Conservation (phyloP, 371 early-diverging fungal genomes). For the Blyttiomyces sp. region DNA sequence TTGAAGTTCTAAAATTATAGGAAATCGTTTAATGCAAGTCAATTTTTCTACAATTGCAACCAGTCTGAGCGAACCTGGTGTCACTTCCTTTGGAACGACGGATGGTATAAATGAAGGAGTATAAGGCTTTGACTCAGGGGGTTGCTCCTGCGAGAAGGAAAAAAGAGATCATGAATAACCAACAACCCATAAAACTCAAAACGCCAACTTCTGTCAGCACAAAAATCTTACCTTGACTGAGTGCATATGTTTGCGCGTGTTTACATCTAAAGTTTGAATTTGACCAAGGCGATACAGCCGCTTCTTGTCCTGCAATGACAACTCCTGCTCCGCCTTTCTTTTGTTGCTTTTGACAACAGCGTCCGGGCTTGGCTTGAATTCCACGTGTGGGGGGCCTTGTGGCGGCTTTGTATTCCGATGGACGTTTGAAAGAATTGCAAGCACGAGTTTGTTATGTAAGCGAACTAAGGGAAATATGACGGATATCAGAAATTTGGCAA, state of each 20-base stretch:
- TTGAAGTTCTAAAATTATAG: conserved; percentile 7
- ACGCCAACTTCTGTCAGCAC: not conserved
- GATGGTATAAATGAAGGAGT: not conserved
- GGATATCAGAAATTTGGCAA: not conserved
- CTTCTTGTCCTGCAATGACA: not conserved
- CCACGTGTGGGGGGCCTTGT: not conserved
- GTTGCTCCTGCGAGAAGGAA: not conserved
- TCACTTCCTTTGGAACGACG: not conserved
- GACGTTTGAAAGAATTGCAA: conserved; percentile 17
- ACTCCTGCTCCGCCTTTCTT: not conserved
- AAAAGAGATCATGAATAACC: too few relatives aligned
- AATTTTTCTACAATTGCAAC: not conserved
- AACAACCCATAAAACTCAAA: not conserved
- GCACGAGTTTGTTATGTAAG: conserved; percentile 17
- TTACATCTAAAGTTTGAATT: conserved; percentile 3
- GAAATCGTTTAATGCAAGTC: not conserved
- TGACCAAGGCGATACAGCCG: not conserved
- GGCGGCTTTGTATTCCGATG: conserved; percentile 1
- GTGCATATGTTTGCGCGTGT: not conserved
- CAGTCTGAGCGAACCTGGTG: not conserved
- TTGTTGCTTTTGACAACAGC: not conserved
- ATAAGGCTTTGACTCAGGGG: not conserved
- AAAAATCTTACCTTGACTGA: not conserved
- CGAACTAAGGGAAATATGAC: not conserved
- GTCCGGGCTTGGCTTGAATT: conserved; percentile 8